phyloP scores from a whole-genome alignment of 2,329 filamentous ascomycete species.

The Verticillium albo-atrum region DNA sequence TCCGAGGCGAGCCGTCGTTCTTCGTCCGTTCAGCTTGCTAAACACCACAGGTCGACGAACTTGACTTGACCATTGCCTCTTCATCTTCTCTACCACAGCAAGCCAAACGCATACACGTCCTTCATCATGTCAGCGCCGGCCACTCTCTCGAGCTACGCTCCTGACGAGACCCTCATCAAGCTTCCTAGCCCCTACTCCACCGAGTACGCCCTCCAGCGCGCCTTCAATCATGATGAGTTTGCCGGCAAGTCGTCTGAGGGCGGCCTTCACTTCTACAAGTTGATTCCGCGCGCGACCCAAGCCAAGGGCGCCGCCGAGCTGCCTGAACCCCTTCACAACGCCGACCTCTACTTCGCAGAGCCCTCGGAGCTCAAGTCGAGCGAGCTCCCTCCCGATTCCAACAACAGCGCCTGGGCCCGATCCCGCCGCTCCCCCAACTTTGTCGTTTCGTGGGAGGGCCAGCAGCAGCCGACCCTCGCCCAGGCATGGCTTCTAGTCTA shows the following conservation, averaged over 20 bases:
- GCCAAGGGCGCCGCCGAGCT: slow-evolving; percentile 22
- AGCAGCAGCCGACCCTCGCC: slow-evolving; percentile 36
- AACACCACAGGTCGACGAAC: background rate
- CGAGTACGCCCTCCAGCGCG: slow-evolving; percentile 36
- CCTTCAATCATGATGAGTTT: slow-evolving; percentile 15
- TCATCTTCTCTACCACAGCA: background rate
- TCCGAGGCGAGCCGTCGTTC: background rate
- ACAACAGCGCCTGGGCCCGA: slow-evolving; percentile 54
- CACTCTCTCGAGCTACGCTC: slow-evolving; percentile 20
- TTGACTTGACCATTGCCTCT: background rate
- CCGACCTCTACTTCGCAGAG: slow-evolving; percentile 38
- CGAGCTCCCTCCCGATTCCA: slow-evolving; percentile 42
- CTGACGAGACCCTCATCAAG: slow-evolving; percentile 36
- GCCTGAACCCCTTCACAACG: slow-evolving; percentile 27
- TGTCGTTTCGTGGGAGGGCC: slow-evolving; percentile 36
- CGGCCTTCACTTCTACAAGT: slow-evolving; percentile 25
- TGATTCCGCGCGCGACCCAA: slow-evolving; percentile 21
- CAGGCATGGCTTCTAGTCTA: slow-evolving; percentile 52
- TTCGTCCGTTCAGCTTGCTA: background rate
- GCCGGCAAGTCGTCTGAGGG: slow-evolving; percentile 11
- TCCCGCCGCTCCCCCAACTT: slow-evolving; percentile 48
- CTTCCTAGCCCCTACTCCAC: slow-evolving; percentile 46
- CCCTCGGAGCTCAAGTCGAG: slow-evolving; percentile 43
- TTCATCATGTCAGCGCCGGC: slow-evolving; percentile 17
- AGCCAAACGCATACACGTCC: background rate